These are phyloP conservation scores for Teratosphaeriaceae sp. DNA, from an alignment of 2,329 filamentous ascomycete species.

Conservation along the genomic window DNA sequence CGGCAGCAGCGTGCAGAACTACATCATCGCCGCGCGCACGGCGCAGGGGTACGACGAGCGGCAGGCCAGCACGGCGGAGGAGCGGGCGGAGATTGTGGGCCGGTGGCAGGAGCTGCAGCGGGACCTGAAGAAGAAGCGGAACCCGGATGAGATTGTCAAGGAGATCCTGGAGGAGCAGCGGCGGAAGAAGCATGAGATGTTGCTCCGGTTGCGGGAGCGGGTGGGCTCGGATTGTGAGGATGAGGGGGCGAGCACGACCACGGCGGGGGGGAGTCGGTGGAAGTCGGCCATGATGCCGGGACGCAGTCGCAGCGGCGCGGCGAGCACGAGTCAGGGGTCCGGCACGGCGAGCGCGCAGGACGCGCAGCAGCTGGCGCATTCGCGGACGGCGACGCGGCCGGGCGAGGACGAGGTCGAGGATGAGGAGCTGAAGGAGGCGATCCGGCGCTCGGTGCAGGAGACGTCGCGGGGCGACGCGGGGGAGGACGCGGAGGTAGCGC, in stretches of 20 bases:
- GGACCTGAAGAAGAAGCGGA: slow-evolving; percentile 53
- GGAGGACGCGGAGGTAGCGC: slow-evolving; percentile 66
- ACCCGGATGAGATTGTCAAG: slow-evolving; percentile 49
- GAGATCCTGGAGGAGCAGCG: slow-evolving; percentile 34
- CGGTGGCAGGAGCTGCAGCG: slow-evolving; percentile 58
- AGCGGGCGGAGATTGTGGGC: slow-evolving; percentile 57
- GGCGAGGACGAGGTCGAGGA: slow-evolving; percentile 18
- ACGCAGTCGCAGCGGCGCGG: slow-evolving; percentile 3
- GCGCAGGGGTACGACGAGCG: slow-evolving; percentile 67
- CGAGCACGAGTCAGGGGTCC: neutral
- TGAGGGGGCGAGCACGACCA: no score
- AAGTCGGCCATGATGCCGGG: neutral
- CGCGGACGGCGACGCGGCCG: neutral
- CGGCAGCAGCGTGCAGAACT: slow-evolving; percentile 65
- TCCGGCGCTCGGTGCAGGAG: slow-evolving; percentile 60
- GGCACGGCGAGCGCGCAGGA: neutral
- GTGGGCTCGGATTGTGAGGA: neutral
- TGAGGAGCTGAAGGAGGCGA: slow-evolving; percentile 61
- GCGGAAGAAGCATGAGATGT: slow-evolving; percentile 21
- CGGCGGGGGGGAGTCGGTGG: no score
- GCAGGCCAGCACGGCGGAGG: slow-evolving; percentile 46
- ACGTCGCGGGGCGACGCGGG: slow-evolving; percentile 62
- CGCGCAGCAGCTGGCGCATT: neutral
- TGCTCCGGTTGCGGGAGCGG: slow-evolving; percentile 10
- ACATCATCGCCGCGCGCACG: slow-evolving; percentile 71